A percentile compares a stretch with the other conserved stretches of the same genome.
phyloP scores from a whole-genome alignment of 2,329 filamentous ascomycete species.

The Ascochyta clinopodiicola region DNA sequence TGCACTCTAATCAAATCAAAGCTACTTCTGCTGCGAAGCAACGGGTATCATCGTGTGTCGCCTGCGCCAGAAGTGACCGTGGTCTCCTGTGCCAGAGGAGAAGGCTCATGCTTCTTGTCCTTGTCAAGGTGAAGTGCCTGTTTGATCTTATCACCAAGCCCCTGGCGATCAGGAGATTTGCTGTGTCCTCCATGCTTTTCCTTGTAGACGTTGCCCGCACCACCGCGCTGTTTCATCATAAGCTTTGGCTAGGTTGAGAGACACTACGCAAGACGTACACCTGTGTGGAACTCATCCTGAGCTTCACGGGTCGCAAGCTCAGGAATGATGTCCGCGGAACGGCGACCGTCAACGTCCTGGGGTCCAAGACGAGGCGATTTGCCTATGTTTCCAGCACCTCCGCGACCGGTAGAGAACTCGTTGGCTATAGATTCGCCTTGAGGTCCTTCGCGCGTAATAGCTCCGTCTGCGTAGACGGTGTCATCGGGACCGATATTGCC shows the following conservation, averaged over 20 bases:
- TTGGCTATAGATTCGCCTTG: slow-evolving; percentile 46
- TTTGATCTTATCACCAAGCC: slow-evolving; percentile 55
- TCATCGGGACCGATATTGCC: slow-evolving; percentile 64
- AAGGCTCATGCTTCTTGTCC: slow-evolving; percentile 43
- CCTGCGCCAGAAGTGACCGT: slow-evolving; percentile 11
- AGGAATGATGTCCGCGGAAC: slow-evolving; percentile 52
- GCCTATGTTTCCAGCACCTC: slow-evolving; percentile 53
- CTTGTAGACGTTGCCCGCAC: slow-evolving; percentile 56
- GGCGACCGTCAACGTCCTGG: slow-evolving; percentile 28
- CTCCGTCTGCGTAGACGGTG: slow-evolving; percentile 55
- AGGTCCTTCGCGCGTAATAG: slow-evolving; percentile 55
- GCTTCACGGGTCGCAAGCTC: slow-evolving; percentile 50
- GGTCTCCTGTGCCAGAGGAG: slow-evolving; percentile 35
- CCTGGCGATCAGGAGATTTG: slow-evolving; percentile 44
- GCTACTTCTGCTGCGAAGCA: neutral
- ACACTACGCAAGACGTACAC: slow-evolving; percentile 38
- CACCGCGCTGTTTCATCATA: slow-evolving; percentile 47
- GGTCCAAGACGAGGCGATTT: slow-evolving; percentile 45
- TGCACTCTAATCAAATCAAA: neutral
- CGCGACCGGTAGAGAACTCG: slow-evolving; percentile 52
- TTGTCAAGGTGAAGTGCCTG: slow-evolving; percentile 47
- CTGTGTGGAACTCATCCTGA: slow-evolving; percentile 56
- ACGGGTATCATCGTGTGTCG: slow-evolving; percentile 29
- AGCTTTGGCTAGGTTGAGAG: slow-evolving; percentile 4
- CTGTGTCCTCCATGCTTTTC: slow-evolving; percentile 57